Conservation (phyloP, 768 basidiomycete genomes). For the Leccinum subtestaceum region DNA sequence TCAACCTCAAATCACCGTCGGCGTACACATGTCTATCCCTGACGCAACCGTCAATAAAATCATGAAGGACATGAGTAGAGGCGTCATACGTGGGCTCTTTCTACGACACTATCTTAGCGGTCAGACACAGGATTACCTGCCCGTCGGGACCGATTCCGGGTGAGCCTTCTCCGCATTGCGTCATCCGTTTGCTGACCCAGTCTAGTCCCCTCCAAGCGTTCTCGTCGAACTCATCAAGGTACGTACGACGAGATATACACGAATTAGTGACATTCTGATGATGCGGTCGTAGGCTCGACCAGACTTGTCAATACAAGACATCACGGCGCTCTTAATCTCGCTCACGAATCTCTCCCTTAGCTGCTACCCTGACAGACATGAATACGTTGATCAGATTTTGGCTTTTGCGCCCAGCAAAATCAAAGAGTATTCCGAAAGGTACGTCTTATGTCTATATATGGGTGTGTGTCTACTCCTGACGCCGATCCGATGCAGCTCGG, state of each 20-base stretch:
- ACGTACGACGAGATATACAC: slow-evolving; percentile 16
- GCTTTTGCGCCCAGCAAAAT: slow-evolving; percentile 82
- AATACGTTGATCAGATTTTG: slow-evolving; percentile 96
- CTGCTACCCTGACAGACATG: slow-evolving; percentile 95
- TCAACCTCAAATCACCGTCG: no score
- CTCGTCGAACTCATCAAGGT: slow-evolving; percentile 93
- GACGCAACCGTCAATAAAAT: no score
- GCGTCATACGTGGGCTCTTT: slow-evolving; percentile 90
- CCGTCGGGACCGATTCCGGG: slow-evolving; percentile 82
- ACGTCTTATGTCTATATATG: slow-evolving; percentile 3
- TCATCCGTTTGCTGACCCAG: background rate
- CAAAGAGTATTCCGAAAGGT: slow-evolving; percentile 82
- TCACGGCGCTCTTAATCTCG: slow-evolving; percentile 94
- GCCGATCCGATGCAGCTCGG: slow-evolving; percentile 53
- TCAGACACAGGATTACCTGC: slow-evolving; percentile 75
- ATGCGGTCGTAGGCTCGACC: slow-evolving; percentile 73
- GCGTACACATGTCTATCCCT: no score
- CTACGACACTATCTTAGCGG: slow-evolving; percentile 95
- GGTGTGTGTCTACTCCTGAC: slow-evolving; percentile 34
- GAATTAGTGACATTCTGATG: slow-evolving; percentile 1
- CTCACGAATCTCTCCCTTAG: slow-evolving; percentile 85
- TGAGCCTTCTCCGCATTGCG: slow-evolving; percentile 34
- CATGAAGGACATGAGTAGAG: slow-evolving; percentile 39
- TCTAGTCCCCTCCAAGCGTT: slow-evolving; percentile 77
- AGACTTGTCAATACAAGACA: slow-evolving; percentile 94